Conservation (phyloP, 116 monocot genomes). For the Cymodocea nodosa region DNA sequence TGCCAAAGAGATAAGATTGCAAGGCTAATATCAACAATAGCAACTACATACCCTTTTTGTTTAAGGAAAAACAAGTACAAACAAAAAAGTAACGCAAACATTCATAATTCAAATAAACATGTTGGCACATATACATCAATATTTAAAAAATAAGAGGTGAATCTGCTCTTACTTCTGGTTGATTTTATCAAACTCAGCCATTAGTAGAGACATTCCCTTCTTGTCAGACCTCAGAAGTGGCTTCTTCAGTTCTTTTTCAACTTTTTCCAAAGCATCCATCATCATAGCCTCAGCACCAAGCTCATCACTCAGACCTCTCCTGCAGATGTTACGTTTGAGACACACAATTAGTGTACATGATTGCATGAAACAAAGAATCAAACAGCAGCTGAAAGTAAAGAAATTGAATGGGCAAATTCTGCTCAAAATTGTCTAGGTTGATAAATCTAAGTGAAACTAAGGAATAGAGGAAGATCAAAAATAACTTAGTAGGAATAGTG, state of each 20-base stretch:
- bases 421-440: too few relatives aligned
- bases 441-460: too few relatives aligned
- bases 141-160: not conserved
- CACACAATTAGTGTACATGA: not conserved
- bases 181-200: constrained; percentile 78
- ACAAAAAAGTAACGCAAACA: not conserved
- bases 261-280: constrained; percentile 88
- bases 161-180: constrained; percentile 68
- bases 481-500: too few relatives aligned
- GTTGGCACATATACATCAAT: not conserved
- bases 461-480: too few relatives aligned
- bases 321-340: constrained; percentile 11
- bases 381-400: too few relatives aligned
- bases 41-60: too few relatives aligned
- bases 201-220: constrained; percentile 74
- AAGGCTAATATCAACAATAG: too few relatives aligned
- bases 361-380: too few relatives aligned
- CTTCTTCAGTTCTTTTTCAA: constrained; percentile 90
- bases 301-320: constrained; percentile 73
- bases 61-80: too few relatives aligned
- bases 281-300: constrained; percentile 81
- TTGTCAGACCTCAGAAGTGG: constrained; percentile 92
- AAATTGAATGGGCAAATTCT: too few relatives aligned
- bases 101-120: not conserved
- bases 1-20: too few relatives aligned